phyloP scores from a whole-genome alignment of 2,329 filamentous ascomycete genomes.

The Cladosporium austrohemisphaericum region DNA sequence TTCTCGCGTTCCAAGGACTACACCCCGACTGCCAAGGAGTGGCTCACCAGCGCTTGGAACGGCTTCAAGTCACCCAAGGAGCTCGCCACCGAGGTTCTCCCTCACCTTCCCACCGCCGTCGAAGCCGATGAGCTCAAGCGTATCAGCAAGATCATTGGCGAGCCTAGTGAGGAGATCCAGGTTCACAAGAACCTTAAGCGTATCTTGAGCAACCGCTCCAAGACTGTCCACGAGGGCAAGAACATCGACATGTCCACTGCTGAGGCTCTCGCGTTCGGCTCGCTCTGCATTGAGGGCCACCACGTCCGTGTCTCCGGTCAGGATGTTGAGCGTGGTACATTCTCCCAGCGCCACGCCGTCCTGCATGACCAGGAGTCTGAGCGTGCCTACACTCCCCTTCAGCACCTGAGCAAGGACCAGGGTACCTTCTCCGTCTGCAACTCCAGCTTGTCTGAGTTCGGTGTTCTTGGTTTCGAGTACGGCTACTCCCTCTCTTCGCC shows the following conservation, averaged over 20 bases:
- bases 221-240: constrained; percentile 86
- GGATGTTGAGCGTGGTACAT: constrained; percentile 98
- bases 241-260: constrained; percentile 97
- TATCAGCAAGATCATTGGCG: constrained; percentile 77
- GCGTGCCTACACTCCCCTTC: constrained; percentile 85
- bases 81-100: constrained; percentile 86
- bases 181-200: constrained; percentile 95
- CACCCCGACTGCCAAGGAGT: constrained; percentile 92
- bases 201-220: constrained; percentile 83
- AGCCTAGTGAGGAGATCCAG: constrained; percentile 77
- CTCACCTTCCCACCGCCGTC: constrained; percentile 83
- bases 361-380: constrained; percentile 97
- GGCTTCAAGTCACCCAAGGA: constrained; percentile 99
- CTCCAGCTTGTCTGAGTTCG: constrained; percentile 76
- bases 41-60: constrained; percentile 98
- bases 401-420: constrained; percentile 85
- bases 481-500: constrained; percentile 96
- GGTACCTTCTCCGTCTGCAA: constrained; percentile 96
- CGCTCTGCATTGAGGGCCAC: constrained; percentile 86
- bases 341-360: constrained; percentile 95
- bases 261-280: constrained; percentile 91
- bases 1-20: constrained; percentile 98
- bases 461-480: constrained; percentile 90
- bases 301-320: constrained; percentile 97
- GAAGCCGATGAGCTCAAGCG: constrained; percentile 69